These are phyloP conservation scores for Dunaliella salina DNA, from an alignment of 163 green algal genomes.

Conservation along the genomic window DNA sequence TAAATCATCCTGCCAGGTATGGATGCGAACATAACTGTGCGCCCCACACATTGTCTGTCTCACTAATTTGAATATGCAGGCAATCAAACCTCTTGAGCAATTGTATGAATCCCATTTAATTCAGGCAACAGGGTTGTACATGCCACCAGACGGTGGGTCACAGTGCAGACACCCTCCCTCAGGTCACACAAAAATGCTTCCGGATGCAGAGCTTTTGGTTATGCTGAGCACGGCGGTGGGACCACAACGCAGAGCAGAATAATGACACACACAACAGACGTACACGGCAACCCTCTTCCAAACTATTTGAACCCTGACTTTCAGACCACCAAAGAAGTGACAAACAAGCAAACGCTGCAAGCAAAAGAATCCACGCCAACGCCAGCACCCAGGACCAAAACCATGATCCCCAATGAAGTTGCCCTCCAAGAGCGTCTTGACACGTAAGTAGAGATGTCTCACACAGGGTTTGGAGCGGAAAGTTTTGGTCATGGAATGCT, in stretches of 20 bases:
- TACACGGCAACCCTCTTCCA: not conserved
- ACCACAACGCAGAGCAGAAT: not conserved
- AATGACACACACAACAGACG: not conserved
- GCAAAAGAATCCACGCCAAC: not conserved
- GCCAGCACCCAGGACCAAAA: not conserved
- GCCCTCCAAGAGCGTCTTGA: not conserved
- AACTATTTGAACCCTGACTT: not conserved
- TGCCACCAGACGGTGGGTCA: too few relatives aligned
- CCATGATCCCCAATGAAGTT: not conserved
- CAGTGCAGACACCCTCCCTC: not conserved
- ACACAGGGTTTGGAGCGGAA: too few relatives aligned
- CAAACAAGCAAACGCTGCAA: not conserved
- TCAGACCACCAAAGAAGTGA: not conserved
- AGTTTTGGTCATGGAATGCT: too few relatives aligned
- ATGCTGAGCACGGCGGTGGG: not conserved
- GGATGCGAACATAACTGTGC: too few relatives aligned
- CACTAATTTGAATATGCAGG: too few relatives aligned
- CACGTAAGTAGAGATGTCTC: not conserved
- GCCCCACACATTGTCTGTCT: too few relatives aligned
- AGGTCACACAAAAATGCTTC: not conserved
- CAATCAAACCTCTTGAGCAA: too few relatives aligned
- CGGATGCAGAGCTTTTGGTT: not conserved
- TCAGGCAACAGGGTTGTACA: too few relatives aligned
- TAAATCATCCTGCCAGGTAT: too few relatives aligned
- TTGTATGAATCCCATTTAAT: too few relatives aligned